A percentile compares a stretch with the other conserved stretches of the same genome.
Evolutionary conservation across 352 stramenopile species (phyloP).

Genomic region (Globisporangium spiculum): DNA sequence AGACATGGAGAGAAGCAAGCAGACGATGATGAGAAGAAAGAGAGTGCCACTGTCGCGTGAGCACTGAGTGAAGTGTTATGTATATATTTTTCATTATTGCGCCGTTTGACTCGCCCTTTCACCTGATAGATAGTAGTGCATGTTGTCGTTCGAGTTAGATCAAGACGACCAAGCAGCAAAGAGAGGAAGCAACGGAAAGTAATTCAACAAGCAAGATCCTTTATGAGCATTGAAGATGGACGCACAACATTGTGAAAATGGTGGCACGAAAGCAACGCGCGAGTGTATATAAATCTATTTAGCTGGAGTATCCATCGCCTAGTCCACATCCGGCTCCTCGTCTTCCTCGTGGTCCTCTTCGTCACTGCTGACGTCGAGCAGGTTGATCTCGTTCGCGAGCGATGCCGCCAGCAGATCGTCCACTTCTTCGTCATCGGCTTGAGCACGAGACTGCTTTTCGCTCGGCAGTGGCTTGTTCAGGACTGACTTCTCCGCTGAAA

Average conservation of each 20-base stretch:
- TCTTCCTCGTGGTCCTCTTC: constrained; percentile 69
- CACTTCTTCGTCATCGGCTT: constrained; percentile 56
- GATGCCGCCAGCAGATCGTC: constrained; percentile 60
- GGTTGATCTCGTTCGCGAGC: constrained; percentile 64
- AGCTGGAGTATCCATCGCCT: constrained; percentile 13
- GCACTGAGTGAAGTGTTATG: constrained; percentile 13
- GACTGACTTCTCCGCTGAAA: constrained; percentile 21
- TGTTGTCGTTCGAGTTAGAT: constrained; percentile 3
- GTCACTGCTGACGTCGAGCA: constrained; percentile 82
- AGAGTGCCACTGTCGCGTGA: constrained; percentile 3
- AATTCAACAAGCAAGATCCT: constrained; percentile 11
- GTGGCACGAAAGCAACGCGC: background rate
- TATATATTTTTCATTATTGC: constrained; percentile 16
- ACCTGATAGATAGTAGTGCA: constrained; percentile 10
- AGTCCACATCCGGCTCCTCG: constrained; percentile 45
- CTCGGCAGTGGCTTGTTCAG: constrained; percentile 37
- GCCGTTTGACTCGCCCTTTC: constrained; percentile 2
- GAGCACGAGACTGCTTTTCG: constrained; percentile 19
- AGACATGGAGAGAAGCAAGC: background rate
- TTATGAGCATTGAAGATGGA: background rate
- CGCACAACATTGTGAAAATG: constrained; percentile 1
- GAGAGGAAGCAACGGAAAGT: constrained; percentile 1
- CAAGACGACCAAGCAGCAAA: background rate
- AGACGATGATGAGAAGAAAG: constrained; percentile 7
- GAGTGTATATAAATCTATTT: constrained; percentile 14